Percentiles rank a stretch among this genome's conserved stretches.
Evolutionary conservation across 768 basidiomycete genomes (phyloP).

Genomic region (Pleurotus tuber-regium): DNA sequence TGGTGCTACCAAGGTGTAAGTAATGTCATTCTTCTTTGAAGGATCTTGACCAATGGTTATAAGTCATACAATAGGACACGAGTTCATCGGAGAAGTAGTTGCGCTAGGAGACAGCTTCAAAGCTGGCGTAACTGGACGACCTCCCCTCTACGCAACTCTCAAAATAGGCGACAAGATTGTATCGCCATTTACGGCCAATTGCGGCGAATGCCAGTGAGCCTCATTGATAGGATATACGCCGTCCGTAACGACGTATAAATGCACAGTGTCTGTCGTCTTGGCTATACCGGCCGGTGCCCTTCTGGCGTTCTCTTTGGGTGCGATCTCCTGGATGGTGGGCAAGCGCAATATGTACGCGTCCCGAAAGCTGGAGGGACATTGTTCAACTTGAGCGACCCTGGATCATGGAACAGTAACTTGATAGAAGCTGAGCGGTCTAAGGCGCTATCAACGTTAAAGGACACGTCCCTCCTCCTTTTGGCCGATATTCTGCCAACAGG

Average conservation of each 20-base stretch:
- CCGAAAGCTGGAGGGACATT: slow-evolving; percentile 80
- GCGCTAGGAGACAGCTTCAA: slow-evolving; percentile 62
- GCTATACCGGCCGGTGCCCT: slow-evolving; percentile 70
- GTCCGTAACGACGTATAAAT: not conserved
- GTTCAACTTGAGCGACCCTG: slow-evolving; percentile 55
- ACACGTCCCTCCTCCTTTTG: slow-evolving; percentile 67
- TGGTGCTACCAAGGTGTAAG: slow-evolving; percentile 51
- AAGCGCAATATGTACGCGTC: slow-evolving; percentile 78
- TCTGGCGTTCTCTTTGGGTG: slow-evolving; percentile 64
- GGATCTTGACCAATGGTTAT: not conserved
- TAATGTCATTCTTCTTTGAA: not conserved
- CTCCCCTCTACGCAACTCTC: slow-evolving; percentile 59
- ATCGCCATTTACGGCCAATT: slow-evolving; percentile 78
- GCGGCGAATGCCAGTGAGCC: slow-evolving; percentile 81
- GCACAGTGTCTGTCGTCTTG: slow-evolving; percentile 64
- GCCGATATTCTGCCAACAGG: slow-evolving; percentile 83
- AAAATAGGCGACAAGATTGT: slow-evolving; percentile 75
- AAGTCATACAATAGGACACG: slow-evolving; percentile 72
- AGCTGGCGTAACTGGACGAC: slow-evolving; percentile 40
- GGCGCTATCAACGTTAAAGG: slow-evolving; percentile 44
- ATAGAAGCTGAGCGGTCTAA: slow-evolving; percentile 32
- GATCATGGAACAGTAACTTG: slow-evolving; percentile 41
- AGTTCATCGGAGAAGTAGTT: slow-evolving; percentile 73
- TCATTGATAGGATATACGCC: not conserved
- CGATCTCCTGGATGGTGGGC: slow-evolving; percentile 64